Evolutionary conservation across 139 green algal species (phyloP), one percentile per base, ranked within the genome.

Genomic region (Chlorella ohadii): DNA sequence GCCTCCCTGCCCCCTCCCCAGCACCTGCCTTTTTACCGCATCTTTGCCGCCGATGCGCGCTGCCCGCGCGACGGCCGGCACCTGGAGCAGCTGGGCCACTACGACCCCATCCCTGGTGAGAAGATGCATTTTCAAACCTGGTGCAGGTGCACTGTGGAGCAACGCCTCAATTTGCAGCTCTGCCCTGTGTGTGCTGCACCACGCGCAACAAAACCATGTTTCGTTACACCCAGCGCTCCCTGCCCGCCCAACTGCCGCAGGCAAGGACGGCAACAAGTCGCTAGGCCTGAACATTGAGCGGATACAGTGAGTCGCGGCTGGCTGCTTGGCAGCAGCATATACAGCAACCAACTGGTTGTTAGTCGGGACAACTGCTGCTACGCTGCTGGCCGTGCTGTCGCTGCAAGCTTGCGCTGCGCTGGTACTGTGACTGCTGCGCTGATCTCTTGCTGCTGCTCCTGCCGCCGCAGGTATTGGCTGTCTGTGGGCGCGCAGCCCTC

Each of bases 221-320:
- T n/a, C n/a, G n/a, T n/a, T n/a, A n/a, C n/a, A n/a, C n/a, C n/a
- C n/a, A n/a, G n/a, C n/a, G n/a, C n/a, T n/a, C n/a, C n/a, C n/a
- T n/a, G n/a, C n/a, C n/a, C n/a, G n/a, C n/a, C n/a, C 33, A 13
- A 56, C 33, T 55, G 15, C 22, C 76, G 80, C 89, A 94, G 92
- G 90, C 38, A 91, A 91, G 25, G 95, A 98, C 80, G 93, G 93
- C 25, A 96, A 98, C 89, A 97, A 97, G 88, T 92, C 96, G 87
- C 27, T 97, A 17, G 90, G 89, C 23, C 86, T 98, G 23, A 93
- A 97, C 77, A 90, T 96, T 7, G 91, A 96, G 16, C 83, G 94
- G 1, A 91, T 98, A 64, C 94, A 94, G 93, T 94, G 65, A 85
- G 88, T 71, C n/a, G 0, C 23, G 6, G 7, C 44, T 51, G 44